Base-by-base conservation (phyloP, 768 basidiomycete species). In the Lanmaoa pseudosensibilis region DNA sequence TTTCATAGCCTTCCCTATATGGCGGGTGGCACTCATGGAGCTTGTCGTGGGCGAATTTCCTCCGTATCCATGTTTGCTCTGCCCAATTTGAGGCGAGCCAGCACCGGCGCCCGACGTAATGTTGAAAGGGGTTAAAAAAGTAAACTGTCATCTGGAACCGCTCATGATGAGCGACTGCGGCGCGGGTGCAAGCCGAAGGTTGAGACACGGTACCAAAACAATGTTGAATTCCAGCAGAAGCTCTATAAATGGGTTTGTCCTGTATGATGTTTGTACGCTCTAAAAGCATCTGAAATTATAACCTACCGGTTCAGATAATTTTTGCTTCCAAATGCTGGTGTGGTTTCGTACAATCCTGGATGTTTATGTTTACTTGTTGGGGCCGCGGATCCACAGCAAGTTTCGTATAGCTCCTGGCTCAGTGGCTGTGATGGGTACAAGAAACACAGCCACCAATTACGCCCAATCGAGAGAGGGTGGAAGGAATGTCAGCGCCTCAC, bases 371-470 rank as follows among this genome's bases (percentile, higher is more conserved):
- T n/a, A n/a, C n/a, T n/a, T n/a, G n/a, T 30, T 5, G 30, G 30
- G 5, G 39, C 6, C 8, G 47, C 12, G 23, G 36, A 47, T 40
- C 23, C 34, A 53, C 37, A 39, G 46, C 25, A 40, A 48, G 37
- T 27, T 33, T 34, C 12, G 34, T 15, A 0, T 16, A 1, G 8
- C n/a, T n/a, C n/a, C n/a, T n/a, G n/a, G n/a, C n/a, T n/a, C n/a
- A n/a, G n/a, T n/a, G 5, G 19, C 21, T 6, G 21, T 23, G 19
- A 21, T 21, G 10, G 3, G 27, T 13, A 30, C 33, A 47, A 30
- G 23, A 12, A 25, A 18, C 50, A 63, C 60, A 63, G 71, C 69
- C 69, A 69, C 65, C 33, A 50, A 65, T 69, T 61, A 37, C 34
- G 37, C 61, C 50, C 39, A 46, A 60, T 54, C 49, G 45, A 37